Conservation (phyloP, 2,329 filamentous ascomycete genomes). For the Phyllachora maydis region DNA sequence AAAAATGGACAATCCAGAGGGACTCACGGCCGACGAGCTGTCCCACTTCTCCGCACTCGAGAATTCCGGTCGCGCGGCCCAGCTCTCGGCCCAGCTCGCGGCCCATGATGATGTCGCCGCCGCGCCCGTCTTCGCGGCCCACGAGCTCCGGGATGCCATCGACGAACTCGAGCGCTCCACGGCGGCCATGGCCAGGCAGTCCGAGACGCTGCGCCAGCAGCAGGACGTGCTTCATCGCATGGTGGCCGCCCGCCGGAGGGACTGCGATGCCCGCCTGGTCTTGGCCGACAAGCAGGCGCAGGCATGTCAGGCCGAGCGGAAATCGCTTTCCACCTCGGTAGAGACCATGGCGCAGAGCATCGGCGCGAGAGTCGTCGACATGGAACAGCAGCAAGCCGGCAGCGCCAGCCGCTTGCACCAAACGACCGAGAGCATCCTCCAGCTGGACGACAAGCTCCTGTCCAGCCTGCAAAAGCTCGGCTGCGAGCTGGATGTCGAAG, state of each 20-base stretch:
- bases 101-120: slow-evolving; percentile 25
- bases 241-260: slow-evolving; percentile 19
- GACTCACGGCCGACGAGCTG: too few relatives aligned
- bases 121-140: slow-evolving; percentile 30
- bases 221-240: slow-evolving; percentile 36
- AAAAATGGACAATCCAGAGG: too few relatives aligned
- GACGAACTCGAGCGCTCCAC: slow-evolving; percentile 44
- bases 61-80: slow-evolving; percentile 23
- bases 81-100: slow-evolving; percentile 19
- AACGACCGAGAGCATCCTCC: slow-evolving; percentile 26
- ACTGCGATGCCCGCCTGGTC: slow-evolving; percentile 12
- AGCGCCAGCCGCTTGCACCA: slow-evolving; percentile 22
- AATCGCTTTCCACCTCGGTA: too few relatives aligned
- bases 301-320: slow-evolving; percentile 18
- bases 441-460: slow-evolving; percentile 44
- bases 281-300: slow-evolving; percentile 14
- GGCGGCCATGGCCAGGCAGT: slow-evolving; percentile 40
- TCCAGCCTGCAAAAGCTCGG: slow-evolving; percentile 45
- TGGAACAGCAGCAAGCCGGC: slow-evolving; percentile 27
- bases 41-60: slow-evolving; percentile 27
- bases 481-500: slow-evolving; percentile 32
- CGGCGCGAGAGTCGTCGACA: slow-evolving; percentile 21
- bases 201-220: slow-evolving; percentile 37
- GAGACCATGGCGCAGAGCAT: slow-evolving; percentile 25
- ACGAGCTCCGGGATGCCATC: slow-evolving; percentile 39